Evolutionary conservation across 106 monocot genomes (phyloP), one percentile per base, ranked within the genome.

Genomic region (Ottelia alismoides): DNA sequence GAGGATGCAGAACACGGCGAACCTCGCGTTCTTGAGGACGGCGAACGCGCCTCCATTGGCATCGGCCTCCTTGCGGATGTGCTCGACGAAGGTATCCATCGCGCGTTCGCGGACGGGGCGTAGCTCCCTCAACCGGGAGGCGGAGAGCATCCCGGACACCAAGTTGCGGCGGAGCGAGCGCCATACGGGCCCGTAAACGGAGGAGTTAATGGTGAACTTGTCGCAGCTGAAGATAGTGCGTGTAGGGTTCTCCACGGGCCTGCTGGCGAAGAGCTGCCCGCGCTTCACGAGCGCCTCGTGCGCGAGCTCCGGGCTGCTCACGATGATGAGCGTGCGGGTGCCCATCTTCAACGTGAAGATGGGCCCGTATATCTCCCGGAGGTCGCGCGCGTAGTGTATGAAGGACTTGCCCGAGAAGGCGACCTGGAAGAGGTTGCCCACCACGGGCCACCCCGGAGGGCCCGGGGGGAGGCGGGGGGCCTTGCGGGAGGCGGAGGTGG

Each of bases 191-290:
- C 92, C 92, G 59, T 87, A 92, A 30, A 87, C 29, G 31, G 80
- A 73, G n/a, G 92, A 79, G 67, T 92, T 92, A 30, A 92, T 87
- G 26, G 92, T 87, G 70, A 87, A 87, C 76, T 82, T 92, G 80
- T 83, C 30, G 74, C 65, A 80, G 57, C 87, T 87, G 80, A 87
- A 92, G 60, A 92, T 68, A 45, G 54, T 54, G 10, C 82, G 73
- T 11, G 83, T 75, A 27, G 71, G 69, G 74, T 68, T 92, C 74
- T 92, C 87, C 1, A 72, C 58, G 17, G 87, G 92, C 23, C 92
- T 67, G 64, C 61, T 77, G 50, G 87, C 83, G 64, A 87, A 92
- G 27, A 49, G 51, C 25, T 72, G 77, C 45, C 80, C 67, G 44
- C 80, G 82, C 51, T 80, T 64, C 57, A 92, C 60, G 31, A 92